These are phyloP conservation scores for Teratosphaeria nubilosa DNA, from an alignment of 2,329 filamentous ascomycete genomes.

Conservation along the genomic window DNA sequence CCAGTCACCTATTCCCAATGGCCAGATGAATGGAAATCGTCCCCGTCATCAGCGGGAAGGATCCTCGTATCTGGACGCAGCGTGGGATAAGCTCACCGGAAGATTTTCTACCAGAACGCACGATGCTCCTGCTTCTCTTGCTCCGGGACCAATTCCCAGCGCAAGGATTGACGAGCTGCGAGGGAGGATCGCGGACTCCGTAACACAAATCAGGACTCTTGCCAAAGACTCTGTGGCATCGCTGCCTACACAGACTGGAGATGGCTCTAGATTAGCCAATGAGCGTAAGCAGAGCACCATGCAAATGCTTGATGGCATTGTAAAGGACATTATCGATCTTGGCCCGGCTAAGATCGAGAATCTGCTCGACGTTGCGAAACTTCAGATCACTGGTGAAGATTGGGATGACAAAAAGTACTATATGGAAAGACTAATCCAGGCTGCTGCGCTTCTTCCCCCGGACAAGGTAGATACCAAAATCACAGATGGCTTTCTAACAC, in stretches of 20 bases:
- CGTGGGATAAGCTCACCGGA: neutral
- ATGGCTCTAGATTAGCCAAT: constrained; percentile 32
- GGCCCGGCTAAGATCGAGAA: constrained; percentile 22
- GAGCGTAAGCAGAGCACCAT: constrained; percentile 14
- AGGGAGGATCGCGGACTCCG: constrained; percentile 13
- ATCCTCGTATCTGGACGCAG: neutral
- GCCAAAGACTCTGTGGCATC: constrained; percentile 24
- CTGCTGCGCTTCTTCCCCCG: constrained; percentile 34
- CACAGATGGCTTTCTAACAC: constrained; percentile 35
- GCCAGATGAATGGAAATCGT: neutral
- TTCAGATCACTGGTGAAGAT: constrained; percentile 36
- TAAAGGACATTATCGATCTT: constrained; percentile 15
- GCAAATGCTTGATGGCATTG: constrained; percentile 5
- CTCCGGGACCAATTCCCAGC: constrained; percentile 10
- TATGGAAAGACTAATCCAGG: constrained; percentile 47
- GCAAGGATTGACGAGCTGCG: constrained; percentile 17
- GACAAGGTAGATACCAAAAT: constrained; percentile 30
- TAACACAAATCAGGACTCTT: constrained; percentile 18
- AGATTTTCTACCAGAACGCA: neutral
- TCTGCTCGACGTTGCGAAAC: constrained; percentile 29
- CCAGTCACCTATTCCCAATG: neutral
- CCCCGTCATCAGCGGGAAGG: neutral
- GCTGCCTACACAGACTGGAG: constrained; percentile 31
- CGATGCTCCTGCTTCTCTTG: neutral
- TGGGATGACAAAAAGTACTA: constrained; percentile 53